A percentile compares a stretch with the other conserved stretches of the same genome.
phyloP scores from a whole-genome alignment of 768 basidiomycete genomes.

The Hysterangium stoloniferum region DNA sequence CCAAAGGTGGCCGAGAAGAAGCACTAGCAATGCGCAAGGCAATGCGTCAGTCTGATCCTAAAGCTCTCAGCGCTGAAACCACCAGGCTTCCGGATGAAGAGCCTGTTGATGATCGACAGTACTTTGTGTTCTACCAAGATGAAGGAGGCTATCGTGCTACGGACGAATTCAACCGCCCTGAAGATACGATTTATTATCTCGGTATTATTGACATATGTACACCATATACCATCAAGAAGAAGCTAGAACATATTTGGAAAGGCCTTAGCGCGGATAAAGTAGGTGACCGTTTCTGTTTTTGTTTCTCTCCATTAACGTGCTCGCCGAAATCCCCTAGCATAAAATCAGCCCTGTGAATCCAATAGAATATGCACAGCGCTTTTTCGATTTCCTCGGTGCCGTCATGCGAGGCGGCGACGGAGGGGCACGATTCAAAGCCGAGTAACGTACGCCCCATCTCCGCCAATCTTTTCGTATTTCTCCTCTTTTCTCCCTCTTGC shows the following conservation, averaged over 20 bases:
- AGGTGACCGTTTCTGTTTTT: conserved; percentile 27
- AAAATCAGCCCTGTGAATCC: conserved; percentile 94
- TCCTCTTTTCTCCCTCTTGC: too few species aligned
- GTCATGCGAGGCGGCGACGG: conserved; percentile 79
- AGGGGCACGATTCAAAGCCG: conserved; percentile 41
- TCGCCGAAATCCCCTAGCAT: too few species aligned
- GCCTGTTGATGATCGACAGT: conserved; percentile 50
- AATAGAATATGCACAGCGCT: conserved; percentile 78
- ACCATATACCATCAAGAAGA: conserved; percentile 73
- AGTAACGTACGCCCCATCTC: too few species aligned
- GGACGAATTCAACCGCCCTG: conserved; percentile 66
- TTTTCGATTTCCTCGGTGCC: conserved; percentile 80
- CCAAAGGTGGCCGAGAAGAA: conserved; percentile 57
- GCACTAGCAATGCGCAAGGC: conserved; percentile 81
- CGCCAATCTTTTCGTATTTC: too few species aligned
- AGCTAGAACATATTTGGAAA: conserved; percentile 87
- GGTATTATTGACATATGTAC: conserved; percentile 97
- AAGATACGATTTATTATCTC: conserved; percentile 84
- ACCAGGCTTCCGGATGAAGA: conserved; percentile 57
- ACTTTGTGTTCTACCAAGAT: conserved; percentile 94
- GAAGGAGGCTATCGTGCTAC: conserved; percentile 91
- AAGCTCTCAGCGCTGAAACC: conserved; percentile 48
- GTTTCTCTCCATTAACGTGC: conserved; percentile 10
- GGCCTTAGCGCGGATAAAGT: conserved; percentile 82
- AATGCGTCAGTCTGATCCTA: conserved; percentile 75